A percentile compares a stretch with the other conserved stretches of the same genome.
These are phyloP conservation scores for Aureobasidium sp. DNA, from an alignment of 2,329 filamentous ascomycete species.

Conservation along the genomic window DNA sequence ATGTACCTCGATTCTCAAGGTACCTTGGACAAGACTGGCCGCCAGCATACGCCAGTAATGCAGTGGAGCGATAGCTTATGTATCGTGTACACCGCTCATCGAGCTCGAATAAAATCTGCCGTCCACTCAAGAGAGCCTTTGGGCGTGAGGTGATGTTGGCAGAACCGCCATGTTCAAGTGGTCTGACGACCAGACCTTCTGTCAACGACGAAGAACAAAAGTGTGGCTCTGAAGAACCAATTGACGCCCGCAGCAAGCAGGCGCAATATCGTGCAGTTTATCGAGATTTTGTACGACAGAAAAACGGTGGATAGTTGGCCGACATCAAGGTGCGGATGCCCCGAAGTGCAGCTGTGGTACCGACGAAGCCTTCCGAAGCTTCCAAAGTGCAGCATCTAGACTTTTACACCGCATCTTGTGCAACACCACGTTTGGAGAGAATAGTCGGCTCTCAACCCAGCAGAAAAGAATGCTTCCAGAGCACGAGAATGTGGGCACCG, in stretches of 20 bases:
- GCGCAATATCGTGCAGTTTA: not conserved
- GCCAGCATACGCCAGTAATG: constrained; percentile 5
- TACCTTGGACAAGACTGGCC: not conserved
- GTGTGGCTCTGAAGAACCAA: not conserved
- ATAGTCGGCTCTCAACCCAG: not conserved
- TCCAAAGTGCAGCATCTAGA: constrained; percentile 3
- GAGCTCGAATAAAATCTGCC: constrained; percentile 1
- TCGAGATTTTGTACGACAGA: not conserved
- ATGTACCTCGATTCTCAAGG: not conserved
- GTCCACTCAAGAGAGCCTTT: not conserved
- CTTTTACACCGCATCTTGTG: constrained; percentile 5
- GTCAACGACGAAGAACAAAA: not conserved
- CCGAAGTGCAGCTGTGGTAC: not conserved
- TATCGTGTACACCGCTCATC: constrained; percentile 9
- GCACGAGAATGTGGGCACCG: constrained; percentile 25
- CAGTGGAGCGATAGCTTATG: constrained; percentile 3
- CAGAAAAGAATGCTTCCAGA: constrained; percentile 10
- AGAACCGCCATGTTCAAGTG: not conserved
- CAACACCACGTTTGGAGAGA: not conserved
- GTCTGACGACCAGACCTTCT: not conserved
- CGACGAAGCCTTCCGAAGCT: not conserved
- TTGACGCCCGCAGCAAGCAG: not conserved
- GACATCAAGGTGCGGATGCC: not conserved
- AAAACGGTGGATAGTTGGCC: not conserved
- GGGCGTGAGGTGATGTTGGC: not conserved